Base-by-base conservation (phyloP, 176 grass and related monocot genomes). In the Oryza glaberrima region DNA sequence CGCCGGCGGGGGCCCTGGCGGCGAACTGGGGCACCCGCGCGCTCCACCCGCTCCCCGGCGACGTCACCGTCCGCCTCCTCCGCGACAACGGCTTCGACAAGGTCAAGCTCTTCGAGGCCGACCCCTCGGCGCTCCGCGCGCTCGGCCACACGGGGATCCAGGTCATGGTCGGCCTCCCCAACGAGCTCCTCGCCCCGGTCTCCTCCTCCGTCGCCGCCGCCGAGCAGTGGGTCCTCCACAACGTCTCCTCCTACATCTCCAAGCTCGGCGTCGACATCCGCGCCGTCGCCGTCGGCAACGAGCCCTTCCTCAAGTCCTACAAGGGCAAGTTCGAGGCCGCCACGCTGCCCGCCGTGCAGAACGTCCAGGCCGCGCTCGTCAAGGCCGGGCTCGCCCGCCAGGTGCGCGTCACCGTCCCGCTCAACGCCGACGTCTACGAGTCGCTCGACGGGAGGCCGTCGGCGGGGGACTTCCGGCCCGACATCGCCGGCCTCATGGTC, bases 341-440 rank as follows among this genome's bases (percentile, higher is more conserved):
- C 0, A 99, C 96, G 43, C 90, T 96, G 16, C 88, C 96, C 4
- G 96, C 96, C 6, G 84, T 83, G 56, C 84, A 94, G 80, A 99
- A 99, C 81, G 56, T 99, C 15, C 96, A 94, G 90, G 96, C 28
- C 0, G 96, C 96, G 41, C 90, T 99, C 15, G 90, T 99, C 54
- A 99, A 99, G 90, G 96, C 96, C 3, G 94, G 96, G 0, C 91
- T 99, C 0, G 79, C 71, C 0, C 12, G 51, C 8, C 94, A 96
- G 89, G 91, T 99, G 45, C 91, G 45, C 56, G 79, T 92, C 67
- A 99, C 96, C 58, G 91, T 99, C 96, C 96, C 1, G 1, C 68
- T 96, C 77, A 99, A 99, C 81, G 96, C 96, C 88, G 96, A 99
- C 81, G 94, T 99, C 45, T 99, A 99, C 70, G 83, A 96, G 83